phyloP scores from a whole-genome alignment of 1,284 basidiomycete genomes.

The Phenoliferia sp. region DNA sequence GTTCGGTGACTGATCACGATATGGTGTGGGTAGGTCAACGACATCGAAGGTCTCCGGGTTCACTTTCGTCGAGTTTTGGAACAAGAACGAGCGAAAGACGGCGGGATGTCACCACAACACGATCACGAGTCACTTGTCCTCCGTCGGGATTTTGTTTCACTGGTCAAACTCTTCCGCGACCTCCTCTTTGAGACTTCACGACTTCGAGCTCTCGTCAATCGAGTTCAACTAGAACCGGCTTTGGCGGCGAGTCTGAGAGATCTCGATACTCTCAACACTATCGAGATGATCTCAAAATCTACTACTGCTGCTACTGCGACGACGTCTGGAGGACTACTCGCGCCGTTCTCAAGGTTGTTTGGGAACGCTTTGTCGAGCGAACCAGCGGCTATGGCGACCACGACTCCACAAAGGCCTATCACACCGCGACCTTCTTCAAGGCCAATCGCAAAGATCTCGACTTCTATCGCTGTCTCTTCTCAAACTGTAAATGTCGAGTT shows the following conservation, averaged over 20 bases:
- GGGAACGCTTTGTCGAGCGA: conserved; percentile 3
- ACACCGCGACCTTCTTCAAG: conserved; percentile 34
- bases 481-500: conserved; percentile 93
- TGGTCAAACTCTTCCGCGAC: conserved; percentile 83
- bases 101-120: conserved; percentile 55
- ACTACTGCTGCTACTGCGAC: neutral
- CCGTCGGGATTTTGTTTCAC: conserved; percentile 71
- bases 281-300: neutral
- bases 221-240: conserved; percentile 80
- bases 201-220: conserved; percentile 77
- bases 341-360: conserved; percentile 72
- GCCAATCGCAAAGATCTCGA: conserved; percentile 65
- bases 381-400: neutral
- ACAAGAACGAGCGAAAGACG: conserved; percentile 57
- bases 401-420: neutral
- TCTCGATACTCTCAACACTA: conserved; percentile 24
- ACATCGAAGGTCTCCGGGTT: conserved; percentile 63
- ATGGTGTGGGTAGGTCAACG: conserved; percentile 42
- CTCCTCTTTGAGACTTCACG: conserved; percentile 76
- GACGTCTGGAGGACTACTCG: conserved; percentile 44
- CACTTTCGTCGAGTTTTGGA: conserved; percentile 61
- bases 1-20: neutral
- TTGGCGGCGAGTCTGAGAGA: conserved; percentile 68
- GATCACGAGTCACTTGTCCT: conserved; percentile 52
- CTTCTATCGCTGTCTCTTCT: conserved; percentile 74